These are phyloP conservation scores for Sclerotinia minor DNA, from an alignment of 2,329 filamentous ascomycete species.

Conservation along the genomic window DNA sequence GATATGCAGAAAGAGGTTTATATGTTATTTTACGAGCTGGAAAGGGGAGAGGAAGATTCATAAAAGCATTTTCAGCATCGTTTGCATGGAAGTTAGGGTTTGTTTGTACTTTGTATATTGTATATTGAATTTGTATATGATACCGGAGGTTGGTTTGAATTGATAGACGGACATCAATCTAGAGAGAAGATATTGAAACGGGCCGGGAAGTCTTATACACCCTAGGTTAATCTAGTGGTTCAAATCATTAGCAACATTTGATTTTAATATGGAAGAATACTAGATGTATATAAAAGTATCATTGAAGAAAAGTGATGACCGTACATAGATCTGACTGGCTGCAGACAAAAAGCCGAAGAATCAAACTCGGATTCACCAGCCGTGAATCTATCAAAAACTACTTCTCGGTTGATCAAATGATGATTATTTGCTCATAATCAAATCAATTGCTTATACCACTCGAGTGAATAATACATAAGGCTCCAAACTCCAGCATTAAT, in stretches of 20 bases:
- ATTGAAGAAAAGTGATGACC: background rate
- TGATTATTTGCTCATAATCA: background rate
- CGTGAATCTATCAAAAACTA: background rate
- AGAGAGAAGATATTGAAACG: background rate
- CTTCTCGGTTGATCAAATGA: background rate
- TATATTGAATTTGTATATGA: constrained; percentile 18
- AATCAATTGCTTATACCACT: background rate
- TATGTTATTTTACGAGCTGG: constrained; percentile 90
- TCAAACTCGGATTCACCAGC: constrained; percentile 9
- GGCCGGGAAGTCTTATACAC: background rate
- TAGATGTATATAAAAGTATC: background rate
- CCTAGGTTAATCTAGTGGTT: background rate
- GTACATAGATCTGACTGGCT: background rate
- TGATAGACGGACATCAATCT: background rate
- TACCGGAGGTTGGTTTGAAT: background rate
- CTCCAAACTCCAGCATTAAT: background rate
- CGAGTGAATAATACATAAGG: background rate
- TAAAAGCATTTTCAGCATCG: constrained; percentile 7
- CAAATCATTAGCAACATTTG: background rate
- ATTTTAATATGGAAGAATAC: background rate
- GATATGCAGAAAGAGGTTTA: constrained; percentile 96
- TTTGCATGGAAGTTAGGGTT: background rate
- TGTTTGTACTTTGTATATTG: constrained; percentile 12
- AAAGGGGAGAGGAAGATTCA: constrained; percentile 34
- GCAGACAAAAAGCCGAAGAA: background rate